phyloP scores from a whole-genome alignment of 2,329 filamentous ascomycete genomes.

The Arthrinium phaeospermum region DNA sequence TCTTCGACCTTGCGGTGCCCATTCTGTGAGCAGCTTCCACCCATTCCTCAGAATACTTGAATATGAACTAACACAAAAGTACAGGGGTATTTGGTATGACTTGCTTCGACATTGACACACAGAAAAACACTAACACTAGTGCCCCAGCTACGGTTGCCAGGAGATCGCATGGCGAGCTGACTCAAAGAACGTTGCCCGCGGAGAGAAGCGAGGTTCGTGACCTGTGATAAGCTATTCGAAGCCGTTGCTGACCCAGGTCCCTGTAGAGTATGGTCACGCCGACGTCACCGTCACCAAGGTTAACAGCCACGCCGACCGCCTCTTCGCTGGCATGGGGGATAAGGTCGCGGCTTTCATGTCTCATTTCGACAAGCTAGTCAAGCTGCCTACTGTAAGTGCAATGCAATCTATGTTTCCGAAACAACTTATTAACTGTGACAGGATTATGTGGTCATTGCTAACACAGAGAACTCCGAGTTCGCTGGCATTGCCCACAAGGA shows the following conservation, averaged over 20 bases:
- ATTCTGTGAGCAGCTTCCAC: constrained; percentile 40
- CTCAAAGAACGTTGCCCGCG: constrained; percentile 65
- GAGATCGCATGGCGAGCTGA: constrained; percentile 76
- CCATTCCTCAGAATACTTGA: constrained; percentile 10
- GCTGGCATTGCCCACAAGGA: constrained; percentile 78
- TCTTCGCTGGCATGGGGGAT: constrained; percentile 79
- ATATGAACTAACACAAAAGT: constrained; percentile 26
- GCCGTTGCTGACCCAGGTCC: not conserved
- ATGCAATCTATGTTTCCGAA: not conserved
- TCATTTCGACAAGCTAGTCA: constrained; percentile 83
- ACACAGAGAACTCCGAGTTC: constrained; percentile 76
- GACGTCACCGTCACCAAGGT: constrained; percentile 66
- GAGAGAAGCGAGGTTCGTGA: constrained; percentile 10
- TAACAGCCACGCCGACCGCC: constrained; percentile 59
- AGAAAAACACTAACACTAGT: constrained; percentile 18
- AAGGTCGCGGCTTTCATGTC: constrained; percentile 73
- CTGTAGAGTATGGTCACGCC: constrained; percentile 71
- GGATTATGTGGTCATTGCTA: constrained; percentile 75
- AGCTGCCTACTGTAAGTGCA: constrained; percentile 59
- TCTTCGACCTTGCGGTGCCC: constrained; percentile 76
- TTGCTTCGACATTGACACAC: constrained; percentile 19
- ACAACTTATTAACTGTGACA: constrained; percentile 33
- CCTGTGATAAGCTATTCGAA: not conserved
- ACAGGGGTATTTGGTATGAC: constrained; percentile 37
- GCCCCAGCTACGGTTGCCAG: constrained; percentile 59